Percentiles rank a stretch among this genome's conserved stretches.
These are phyloP conservation scores for Fraxinus anomala DNA, from an alignment of 257 asterid species.

Conservation along the genomic window DNA sequence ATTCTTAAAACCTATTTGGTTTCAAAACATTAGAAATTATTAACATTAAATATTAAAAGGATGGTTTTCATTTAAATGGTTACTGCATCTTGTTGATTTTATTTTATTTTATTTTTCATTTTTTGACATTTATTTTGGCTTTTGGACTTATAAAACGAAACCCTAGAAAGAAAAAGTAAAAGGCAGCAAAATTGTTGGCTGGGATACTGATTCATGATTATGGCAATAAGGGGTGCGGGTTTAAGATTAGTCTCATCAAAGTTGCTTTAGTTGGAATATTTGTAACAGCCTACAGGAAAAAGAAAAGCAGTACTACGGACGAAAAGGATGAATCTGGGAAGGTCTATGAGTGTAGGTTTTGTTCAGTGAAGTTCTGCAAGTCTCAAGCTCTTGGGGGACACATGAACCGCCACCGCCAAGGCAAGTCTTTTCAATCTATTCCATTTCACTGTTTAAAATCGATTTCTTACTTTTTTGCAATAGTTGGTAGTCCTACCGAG, in stretches of 20 bases:
- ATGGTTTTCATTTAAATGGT: too few species aligned
- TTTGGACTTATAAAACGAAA: conserved; percentile 34
- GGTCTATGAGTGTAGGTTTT: conserved; percentile 96
- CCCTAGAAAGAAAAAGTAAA: conserved; percentile 48
- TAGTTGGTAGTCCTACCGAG: too few species aligned
- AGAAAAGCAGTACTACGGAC: conserved; percentile 78
- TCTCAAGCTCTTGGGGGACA: conserved; percentile 99
- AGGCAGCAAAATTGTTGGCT: conserved; percentile 25
- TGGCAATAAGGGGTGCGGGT: conserved; percentile 21
- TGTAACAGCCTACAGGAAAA: conserved; percentile 52
- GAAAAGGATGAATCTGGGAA: conserved; percentile 56
- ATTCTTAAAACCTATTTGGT: too few species aligned
- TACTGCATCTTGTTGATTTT: background rate
- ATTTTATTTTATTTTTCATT: background rate
- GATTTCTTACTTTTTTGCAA: too few species aligned
- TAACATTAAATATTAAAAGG: too few species aligned
- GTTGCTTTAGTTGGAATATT: conserved; percentile 48
- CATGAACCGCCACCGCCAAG: conserved; percentile 99
- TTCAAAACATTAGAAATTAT: too few species aligned
- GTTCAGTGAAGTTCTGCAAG: conserved; percentile 97
- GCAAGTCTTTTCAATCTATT: conserved; percentile 33
- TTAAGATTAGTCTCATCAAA: conserved; percentile 48
- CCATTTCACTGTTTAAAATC: background rate
- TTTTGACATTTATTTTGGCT: conserved; percentile 8
- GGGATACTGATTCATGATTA: conserved; percentile 16